These are phyloP conservation scores for Talaromyces sp. DNA, from an alignment of 2,329 filamentous ascomycete genomes.

Conservation along the genomic window DNA sequence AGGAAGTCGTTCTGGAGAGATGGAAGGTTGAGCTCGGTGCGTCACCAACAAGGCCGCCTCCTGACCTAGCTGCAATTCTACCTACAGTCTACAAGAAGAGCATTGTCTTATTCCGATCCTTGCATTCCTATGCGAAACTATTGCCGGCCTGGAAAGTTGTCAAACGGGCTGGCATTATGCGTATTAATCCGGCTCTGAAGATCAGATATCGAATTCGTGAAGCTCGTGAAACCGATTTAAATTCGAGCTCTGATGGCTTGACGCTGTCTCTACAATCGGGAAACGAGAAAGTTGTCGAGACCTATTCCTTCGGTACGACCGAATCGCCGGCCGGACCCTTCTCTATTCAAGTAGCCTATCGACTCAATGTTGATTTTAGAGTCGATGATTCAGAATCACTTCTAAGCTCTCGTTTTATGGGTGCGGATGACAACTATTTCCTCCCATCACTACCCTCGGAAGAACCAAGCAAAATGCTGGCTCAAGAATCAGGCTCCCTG, in stretches of 20 bases:
- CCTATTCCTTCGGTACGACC: constrained; percentile 76
- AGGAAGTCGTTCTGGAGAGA: constrained; percentile 81
- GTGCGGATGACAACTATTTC: constrained; percentile 82
- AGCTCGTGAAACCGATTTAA: constrained; percentile 50
- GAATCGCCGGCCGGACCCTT: constrained; percentile 84
- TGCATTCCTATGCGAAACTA: constrained; percentile 78
- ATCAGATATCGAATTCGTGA: constrained; percentile 76
- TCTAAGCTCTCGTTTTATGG: constrained; percentile 89
- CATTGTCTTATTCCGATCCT: constrained; percentile 86
- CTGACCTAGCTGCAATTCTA: constrained; percentile 58
- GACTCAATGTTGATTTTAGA: constrained; percentile 84
- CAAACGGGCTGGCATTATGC: constrained; percentile 68
- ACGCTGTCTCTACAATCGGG: constrained; percentile 66
- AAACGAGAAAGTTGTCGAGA: constrained; percentile 63
- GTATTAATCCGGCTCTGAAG: constrained; percentile 61
- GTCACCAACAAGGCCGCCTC: constrained; percentile 51
- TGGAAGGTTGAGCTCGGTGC: constrained; percentile 83
- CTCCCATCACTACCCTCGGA: constrained; percentile 69
- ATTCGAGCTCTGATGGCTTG: constrained; percentile 64
- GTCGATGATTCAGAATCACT: constrained; percentile 89
- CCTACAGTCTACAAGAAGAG: constrained; percentile 96
- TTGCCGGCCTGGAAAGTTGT: constrained; percentile 84
- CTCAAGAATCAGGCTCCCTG: constrained; percentile 68
- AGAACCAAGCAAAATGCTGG: constrained; percentile 30
- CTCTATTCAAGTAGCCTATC: constrained; percentile 76